Conservation (phyloP, 768 basidiomycete genomes). For the Lyophyllum semitale region DNA sequence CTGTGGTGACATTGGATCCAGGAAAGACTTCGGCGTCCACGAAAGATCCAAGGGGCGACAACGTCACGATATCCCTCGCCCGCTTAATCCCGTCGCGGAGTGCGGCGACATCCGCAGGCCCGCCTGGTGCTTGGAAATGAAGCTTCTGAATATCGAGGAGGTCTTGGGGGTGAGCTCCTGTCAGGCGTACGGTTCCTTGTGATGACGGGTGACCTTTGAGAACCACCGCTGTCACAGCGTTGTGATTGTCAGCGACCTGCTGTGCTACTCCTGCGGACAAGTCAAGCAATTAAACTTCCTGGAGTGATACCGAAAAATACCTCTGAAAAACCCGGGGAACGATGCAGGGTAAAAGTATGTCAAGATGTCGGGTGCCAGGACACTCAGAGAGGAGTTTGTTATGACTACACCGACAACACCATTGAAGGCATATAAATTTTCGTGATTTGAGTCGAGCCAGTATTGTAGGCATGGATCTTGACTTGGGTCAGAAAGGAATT, state of each 20-base stretch:
- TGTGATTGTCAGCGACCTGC: conserved; percentile 20
- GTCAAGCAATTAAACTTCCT: neutral
- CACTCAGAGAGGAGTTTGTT: conserved; percentile 22
- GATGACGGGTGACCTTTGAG: conserved; percentile 31
- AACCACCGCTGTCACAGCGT: conserved; percentile 25
- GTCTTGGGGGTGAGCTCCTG: conserved; percentile 31
- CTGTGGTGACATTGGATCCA: conserved; percentile 16
- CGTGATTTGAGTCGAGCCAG: conserved; percentile 23
- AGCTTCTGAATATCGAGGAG: conserved; percentile 28
- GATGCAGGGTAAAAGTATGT: conserved; percentile 26
- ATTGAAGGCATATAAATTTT: conserved; percentile 28
- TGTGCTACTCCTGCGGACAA: conserved; percentile 25
- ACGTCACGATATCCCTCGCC: conserved; percentile 21
- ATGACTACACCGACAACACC: conserved; percentile 22
- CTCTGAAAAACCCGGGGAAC: conserved; percentile 29
- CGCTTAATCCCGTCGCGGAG: conserved; percentile 27
- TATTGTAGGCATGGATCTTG: conserved; percentile 30
- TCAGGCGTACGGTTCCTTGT: conserved; percentile 30
- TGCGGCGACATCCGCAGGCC: conserved; percentile 24
- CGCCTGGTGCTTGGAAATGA: conserved; percentile 28
- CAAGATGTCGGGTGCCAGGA: conserved; percentile 25
- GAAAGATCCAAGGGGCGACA: conserved; percentile 16
- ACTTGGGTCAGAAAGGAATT: conserved; percentile 24
- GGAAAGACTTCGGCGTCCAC: conserved; percentile 24
- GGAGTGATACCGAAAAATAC: conserved; percentile 7